phyloP scores from a whole-genome alignment of 768 basidiomycete genomes.

The Collybia nuda region DNA sequence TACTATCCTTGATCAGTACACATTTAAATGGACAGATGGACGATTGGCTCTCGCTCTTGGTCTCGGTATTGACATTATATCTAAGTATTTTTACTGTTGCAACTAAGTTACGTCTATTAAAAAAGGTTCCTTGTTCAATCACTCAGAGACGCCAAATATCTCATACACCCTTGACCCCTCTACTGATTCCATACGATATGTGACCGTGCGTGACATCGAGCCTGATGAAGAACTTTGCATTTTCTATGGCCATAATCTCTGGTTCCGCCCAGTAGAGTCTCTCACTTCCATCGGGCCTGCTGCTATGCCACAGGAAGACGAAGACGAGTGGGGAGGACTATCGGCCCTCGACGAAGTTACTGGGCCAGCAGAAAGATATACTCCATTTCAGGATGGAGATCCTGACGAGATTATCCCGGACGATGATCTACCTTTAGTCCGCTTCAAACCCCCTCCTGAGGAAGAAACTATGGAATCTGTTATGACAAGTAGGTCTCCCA shows the following conservation, averaged over 20 bases:
- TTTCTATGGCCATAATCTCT: slow-evolving; percentile 68
- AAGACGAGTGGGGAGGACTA: slow-evolving; percentile 50
- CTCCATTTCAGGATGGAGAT: slow-evolving; percentile 35
- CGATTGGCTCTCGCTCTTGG: slow-evolving; percentile 79
- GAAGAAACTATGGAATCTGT: slow-evolving; percentile 60
- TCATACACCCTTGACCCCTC: slow-evolving; percentile 55
- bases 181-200: slow-evolving; percentile 63
- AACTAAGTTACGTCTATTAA: neutral
- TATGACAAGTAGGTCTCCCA: slow-evolving; percentile 44
- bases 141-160: slow-evolving; percentile 68
- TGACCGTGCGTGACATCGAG: slow-evolving; percentile 49
- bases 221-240: slow-evolving; percentile 77
- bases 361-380: slow-evolving; percentile 13
- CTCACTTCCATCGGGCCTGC: neutral
- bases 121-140: slow-evolving; percentile 84
- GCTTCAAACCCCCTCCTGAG: slow-evolving; percentile 60
- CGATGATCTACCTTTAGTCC: slow-evolving; percentile 63
- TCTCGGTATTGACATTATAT: slow-evolving; percentile 47
- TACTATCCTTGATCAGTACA: slow-evolving; percentile 72
- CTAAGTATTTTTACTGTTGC: neutral
- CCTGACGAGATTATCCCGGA: slow-evolving; percentile 51
- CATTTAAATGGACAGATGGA: slow-evolving; percentile 74
- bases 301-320: slow-evolving; percentile 13
- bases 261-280: slow-evolving; percentile 51
- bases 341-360: slow-evolving; percentile 20